Conservation (phyloP, 2,329 filamentous ascomycete genomes). For the Venturia effusa region DNA sequence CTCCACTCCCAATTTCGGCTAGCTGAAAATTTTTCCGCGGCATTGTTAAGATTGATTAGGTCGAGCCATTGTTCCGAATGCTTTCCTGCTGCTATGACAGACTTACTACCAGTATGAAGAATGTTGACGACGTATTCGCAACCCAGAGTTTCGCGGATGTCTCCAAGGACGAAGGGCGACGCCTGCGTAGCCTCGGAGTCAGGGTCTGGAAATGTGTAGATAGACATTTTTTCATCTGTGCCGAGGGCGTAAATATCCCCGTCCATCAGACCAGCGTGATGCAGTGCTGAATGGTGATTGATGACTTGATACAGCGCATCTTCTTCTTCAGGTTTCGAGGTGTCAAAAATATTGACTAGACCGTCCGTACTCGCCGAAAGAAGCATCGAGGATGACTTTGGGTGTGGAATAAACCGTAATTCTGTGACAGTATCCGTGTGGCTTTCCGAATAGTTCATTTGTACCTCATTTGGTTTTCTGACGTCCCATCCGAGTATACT, state of each 20-base stretch:
- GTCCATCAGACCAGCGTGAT: constrained; percentile 60
- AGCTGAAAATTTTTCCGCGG: not conserved
- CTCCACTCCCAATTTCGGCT: constrained; percentile 1
- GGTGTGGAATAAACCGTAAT: constrained; percentile 24
- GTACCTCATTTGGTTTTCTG: constrained; percentile 26
- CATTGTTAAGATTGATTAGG: constrained; percentile 19
- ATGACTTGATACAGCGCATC: constrained; percentile 68
- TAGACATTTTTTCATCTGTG: constrained; percentile 66
- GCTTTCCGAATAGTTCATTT: constrained; percentile 32
- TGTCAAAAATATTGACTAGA: constrained; percentile 67
- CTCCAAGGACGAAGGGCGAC: constrained; percentile 46
- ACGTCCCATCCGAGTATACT: constrained; percentile 32
- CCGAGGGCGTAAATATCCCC: constrained; percentile 61
- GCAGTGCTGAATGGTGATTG: constrained; percentile 65
- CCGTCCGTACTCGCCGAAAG: constrained; percentile 73
- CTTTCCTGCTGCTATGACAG: constrained; percentile 53
- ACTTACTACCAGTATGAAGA: constrained; percentile 47
- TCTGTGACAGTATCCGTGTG: constrained; percentile 51
- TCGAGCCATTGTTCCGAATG: constrained; percentile 32
- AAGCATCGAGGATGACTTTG: constrained; percentile 33
- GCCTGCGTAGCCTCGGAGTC: constrained; percentile 45
- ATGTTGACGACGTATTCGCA: constrained; percentile 69
- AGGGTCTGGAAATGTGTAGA: constrained; percentile 59
- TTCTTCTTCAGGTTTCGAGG: constrained; percentile 55
- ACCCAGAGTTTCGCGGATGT: constrained; percentile 52